These are phyloP conservation scores for Parasitella parasitica DNA, from an alignment of 371 early-diverging fungal genomes.

Conservation along the genomic window DNA sequence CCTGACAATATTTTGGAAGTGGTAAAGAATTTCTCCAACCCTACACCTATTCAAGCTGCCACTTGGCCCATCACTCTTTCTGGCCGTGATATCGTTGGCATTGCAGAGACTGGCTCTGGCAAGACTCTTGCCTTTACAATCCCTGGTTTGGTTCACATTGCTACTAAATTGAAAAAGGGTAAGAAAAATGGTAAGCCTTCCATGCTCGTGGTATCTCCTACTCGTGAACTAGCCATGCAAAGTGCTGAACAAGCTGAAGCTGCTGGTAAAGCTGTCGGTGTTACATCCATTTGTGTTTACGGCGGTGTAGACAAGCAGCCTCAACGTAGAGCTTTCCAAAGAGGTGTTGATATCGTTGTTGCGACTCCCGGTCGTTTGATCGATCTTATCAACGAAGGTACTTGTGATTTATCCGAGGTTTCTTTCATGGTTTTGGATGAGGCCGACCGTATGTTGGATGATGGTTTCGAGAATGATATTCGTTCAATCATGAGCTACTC, in stretches of 20 bases:
- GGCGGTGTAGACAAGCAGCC: slow-evolving; percentile 74
- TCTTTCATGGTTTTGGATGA: slow-evolving; percentile 91
- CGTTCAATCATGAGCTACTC: slow-evolving; percentile 68
- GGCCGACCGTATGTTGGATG: slow-evolving; percentile 94
- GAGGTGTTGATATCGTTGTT: slow-evolving; percentile 82
- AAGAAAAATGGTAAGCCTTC: slow-evolving; percentile 43
- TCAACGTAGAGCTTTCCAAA: slow-evolving; percentile 57
- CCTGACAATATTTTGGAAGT: slow-evolving; percentile 71
- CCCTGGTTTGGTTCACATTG: slow-evolving; percentile 80
- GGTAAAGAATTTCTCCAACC: slow-evolving; percentile 82
- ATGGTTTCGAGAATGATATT: slow-evolving; percentile 91
- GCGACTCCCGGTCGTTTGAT: slow-evolving; percentile 96
- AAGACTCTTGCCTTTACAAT: slow-evolving; percentile 95
- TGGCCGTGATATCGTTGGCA: slow-evolving; percentile 76
- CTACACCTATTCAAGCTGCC: slow-evolving; percentile 97
- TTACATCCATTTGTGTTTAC: slow-evolving; percentile 77
- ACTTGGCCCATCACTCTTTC: slow-evolving; percentile 82
- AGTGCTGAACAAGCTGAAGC: slow-evolving; percentile 69
- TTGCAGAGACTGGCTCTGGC: slow-evolving; percentile 89
- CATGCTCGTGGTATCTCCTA: slow-evolving; percentile 89
- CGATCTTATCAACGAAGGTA: slow-evolving; percentile 85
- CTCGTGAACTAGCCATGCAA: slow-evolving; percentile 96
- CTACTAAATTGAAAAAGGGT: slow-evolving; percentile 50
- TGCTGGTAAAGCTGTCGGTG: slow-evolving; percentile 71
- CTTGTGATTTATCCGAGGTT: slow-evolving; percentile 67